Conservation (phyloP, 2,329 filamentous ascomycete species). For the Alternaria burnsii region DNA sequence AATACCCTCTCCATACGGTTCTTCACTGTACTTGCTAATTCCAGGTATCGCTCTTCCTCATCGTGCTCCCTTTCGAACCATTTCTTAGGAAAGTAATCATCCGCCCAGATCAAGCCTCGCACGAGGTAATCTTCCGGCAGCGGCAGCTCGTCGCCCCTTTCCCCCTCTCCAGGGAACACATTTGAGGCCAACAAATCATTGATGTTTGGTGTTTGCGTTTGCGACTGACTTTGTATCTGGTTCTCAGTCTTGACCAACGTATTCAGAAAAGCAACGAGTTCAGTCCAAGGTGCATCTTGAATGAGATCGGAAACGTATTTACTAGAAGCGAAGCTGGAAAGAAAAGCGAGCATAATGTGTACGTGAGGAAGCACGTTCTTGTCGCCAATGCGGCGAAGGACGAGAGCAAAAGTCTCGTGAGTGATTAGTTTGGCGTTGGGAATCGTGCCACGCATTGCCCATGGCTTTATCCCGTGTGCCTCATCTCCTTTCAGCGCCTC, state of each 20-base stretch:
- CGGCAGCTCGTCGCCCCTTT: slow-evolving; percentile 57
- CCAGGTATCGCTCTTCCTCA: slow-evolving; percentile 73
- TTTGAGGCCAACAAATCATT: slow-evolving; percentile 37
- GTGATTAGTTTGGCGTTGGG: slow-evolving; percentile 53
- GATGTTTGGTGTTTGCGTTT: slow-evolving; percentile 35
- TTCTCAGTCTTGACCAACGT: slow-evolving; percentile 55
- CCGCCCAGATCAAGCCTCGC: slow-evolving; percentile 68
- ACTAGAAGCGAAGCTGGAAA: slow-evolving; percentile 56
- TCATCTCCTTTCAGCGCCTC: no score
- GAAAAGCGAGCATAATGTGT: slow-evolving; percentile 69
- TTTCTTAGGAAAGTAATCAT: slow-evolving; percentile 64
- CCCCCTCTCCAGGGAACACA: slow-evolving; percentile 58
- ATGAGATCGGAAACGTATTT: slow-evolving; percentile 43
- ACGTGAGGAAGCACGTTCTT: slow-evolving; percentile 69
- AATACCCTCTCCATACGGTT: slow-evolving; percentile 68
- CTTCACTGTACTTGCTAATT: slow-evolving; percentile 66
- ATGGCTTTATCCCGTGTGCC: no score
- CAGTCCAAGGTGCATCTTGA: slow-evolving; percentile 62
- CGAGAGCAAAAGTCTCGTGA: slow-evolving; percentile 56
- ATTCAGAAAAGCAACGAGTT: slow-evolving; percentile 63
- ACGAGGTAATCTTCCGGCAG: slow-evolving; percentile 75
- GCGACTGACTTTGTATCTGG: slow-evolving; percentile 16
- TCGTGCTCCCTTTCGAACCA: slow-evolving; percentile 71
- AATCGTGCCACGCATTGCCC: slow-evolving; percentile 29
- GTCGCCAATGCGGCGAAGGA: slow-evolving; percentile 64